Base-by-base conservation (phyloP, 2,329 filamentous ascomycete species). In the Knufia fluminis region DNA sequence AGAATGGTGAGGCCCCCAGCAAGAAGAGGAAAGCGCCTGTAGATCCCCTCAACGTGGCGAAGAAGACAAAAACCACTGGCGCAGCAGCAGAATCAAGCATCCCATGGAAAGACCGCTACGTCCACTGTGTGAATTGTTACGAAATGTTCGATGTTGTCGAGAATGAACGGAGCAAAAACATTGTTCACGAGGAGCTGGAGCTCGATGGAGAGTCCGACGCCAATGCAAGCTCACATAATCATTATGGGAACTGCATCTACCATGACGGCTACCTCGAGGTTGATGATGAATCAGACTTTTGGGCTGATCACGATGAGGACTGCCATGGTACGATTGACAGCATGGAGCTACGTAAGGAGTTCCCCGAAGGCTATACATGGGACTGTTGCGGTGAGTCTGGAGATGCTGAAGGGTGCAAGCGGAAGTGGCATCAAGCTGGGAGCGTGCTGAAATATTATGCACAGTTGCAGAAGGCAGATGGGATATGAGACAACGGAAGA, bases 131-230 rank as follows among this genome's bases (percentile, higher is more conserved):
- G n/a, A 54, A 60, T 31, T 62, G 58, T 47, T 45, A 59, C 4
- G 19, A 60, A 46, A 54, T 60, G 47, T 61, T 57, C 36, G 55
- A 60, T 50, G 52, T 57, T 6, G 46, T 57, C 8, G 39, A 48
- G 1, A 60, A 59, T 35, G 17, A 48, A 0, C 9, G 6, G 9
- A 14, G n/a, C 7, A 36, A 36, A 14, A 36, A 36, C n/a, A 12
- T 6, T 4, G 16, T 6, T 36, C 9, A 8, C 6, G 33, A 36
- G 7, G 33, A 36, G 10, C 10, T 8, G 7, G 33, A 36, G 7
- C 10, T 6, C 33, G 33, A 7, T 4, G n/a, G n/a, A 17, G 33
- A 36, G 10, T n/a, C 10, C n/a, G 33, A 7, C 7, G 4, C 10
- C 16, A 14, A 7, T 16, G 33, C 4, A 4, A n/a, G 10, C 9